Evolutionary conservation across 106 monocot species (phyloP).

Genomic region (Dendrobium nobile): DNA sequence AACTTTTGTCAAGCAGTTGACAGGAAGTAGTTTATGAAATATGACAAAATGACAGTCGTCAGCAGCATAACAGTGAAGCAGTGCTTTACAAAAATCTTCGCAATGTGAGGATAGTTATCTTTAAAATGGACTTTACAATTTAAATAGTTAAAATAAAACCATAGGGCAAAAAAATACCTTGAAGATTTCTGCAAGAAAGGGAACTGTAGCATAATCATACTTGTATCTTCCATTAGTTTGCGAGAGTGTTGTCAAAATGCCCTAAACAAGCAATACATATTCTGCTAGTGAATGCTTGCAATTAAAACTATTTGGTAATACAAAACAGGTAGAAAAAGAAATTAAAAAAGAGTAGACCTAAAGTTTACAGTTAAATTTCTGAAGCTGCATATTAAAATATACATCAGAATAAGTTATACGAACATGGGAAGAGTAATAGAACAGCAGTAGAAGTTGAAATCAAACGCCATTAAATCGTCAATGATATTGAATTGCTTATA

Average conservation of each 20-base stretch:
- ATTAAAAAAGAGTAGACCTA: not conserved
- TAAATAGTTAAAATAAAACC: not conserved
- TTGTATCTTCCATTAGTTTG: slow-evolving; percentile 83
- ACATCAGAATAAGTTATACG: too few species aligned
- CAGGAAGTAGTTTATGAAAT: not conserved
- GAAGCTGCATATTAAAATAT: too few species aligned
- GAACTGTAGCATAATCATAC: slow-evolving; percentile 93
- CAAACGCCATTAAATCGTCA: not conserved
- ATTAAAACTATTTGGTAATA: not conserved
- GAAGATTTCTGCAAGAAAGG: slow-evolving; percentile 87
- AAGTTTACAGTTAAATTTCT: not conserved
- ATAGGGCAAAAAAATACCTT: slow-evolving; percentile 46
- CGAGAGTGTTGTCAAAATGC: slow-evolving; percentile 89
- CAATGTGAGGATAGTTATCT: not conserved
- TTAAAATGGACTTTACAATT: not conserved
- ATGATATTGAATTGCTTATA: not conserved
- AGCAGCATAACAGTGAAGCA: not conserved
- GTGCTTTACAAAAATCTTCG: not conserved
- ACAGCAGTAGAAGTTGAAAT: not conserved
- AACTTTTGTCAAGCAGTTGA: not conserved
- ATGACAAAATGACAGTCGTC: not conserved
- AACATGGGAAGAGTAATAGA: too few species aligned
- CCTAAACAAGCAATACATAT: slow-evolving; percentile 26
- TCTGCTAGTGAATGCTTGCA: not conserved
- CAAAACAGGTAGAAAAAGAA: not conserved